phyloP scores from a whole-genome alignment of 495 filamentous ascomycete genomes.

The Sordaria brevicollis region DNA sequence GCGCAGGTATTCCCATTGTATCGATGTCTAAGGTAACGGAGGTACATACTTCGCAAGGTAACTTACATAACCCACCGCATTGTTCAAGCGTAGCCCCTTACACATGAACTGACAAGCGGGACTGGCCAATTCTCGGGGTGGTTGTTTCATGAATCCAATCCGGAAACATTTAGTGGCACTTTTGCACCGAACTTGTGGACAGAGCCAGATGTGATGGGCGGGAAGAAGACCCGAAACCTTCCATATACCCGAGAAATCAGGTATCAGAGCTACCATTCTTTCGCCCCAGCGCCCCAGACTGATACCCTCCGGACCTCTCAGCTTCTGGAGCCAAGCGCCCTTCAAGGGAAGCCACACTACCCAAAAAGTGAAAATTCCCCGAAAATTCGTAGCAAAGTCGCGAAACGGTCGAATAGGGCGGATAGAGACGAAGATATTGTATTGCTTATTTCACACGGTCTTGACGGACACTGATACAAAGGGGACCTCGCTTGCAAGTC shows the following conservation, averaged over 20 bases:
- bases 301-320: not conserved
- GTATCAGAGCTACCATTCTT: not conserved
- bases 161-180: not conserved
- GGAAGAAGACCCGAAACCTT: not conserved
- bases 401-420: not conserved
- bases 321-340: not conserved
- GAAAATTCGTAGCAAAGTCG: not conserved
- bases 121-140: not conserved
- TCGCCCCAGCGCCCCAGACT: not conserved
- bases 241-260: not conserved
- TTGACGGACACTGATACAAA: slow-evolving; percentile 38
- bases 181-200: not conserved
- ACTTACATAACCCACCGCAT: not conserved
- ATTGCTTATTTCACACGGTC: slow-evolving; percentile 38
- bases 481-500: slow-evolving; percentile 34
- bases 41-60: not conserved
- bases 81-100: not conserved
- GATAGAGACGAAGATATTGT: slow-evolving; percentile 12
- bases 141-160: not conserved
- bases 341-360: not conserved
- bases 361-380: not conserved
- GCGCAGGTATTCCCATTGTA: not conserved
- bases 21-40: not conserved
- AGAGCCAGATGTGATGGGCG: not conserved
- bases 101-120: not conserved